Conservation (phyloP, 2,329 filamentous ascomycete species). For the Neopestalotiopsis clavispora region DNA sequence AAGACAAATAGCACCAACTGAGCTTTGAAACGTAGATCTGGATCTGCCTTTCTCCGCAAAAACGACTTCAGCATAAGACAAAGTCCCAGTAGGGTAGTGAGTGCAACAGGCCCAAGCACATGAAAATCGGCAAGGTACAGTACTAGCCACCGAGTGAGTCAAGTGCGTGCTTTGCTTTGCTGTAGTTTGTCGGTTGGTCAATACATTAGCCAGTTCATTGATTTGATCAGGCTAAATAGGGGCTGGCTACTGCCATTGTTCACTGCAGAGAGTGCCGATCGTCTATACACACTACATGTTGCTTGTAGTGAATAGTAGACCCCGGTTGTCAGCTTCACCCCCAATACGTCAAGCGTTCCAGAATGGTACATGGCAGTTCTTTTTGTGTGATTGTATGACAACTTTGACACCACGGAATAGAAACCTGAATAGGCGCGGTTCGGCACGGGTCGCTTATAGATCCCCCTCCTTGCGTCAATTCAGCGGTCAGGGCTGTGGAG, state of each 20-base stretch:
- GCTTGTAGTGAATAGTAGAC: background rate
- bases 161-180: too few relatives aligned
- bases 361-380: background rate
- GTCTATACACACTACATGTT: background rate
- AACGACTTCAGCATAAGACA: slow-evolving; percentile 1
- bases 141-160: background rate
- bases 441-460: background rate
- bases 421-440: background rate
- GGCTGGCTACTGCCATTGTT: background rate
- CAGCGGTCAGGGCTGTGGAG: background rate
- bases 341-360: background rate
- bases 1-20: slow-evolving; percentile 1
- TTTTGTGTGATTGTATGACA: background rate
- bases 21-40: slow-evolving; percentile 7
- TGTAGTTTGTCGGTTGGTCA: too few relatives aligned
- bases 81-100: background rate
- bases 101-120: too few relatives aligned
- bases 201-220: background rate
- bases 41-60: slow-evolving; percentile 9
- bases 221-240: background rate
- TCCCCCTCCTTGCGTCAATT: background rate
- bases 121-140: too few relatives aligned
- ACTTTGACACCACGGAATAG: background rate
- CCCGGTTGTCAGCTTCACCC: background rate
- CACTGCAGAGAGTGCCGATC: background rate